Percentiles rank a stretch among this genome's conserved stretches.
These are phyloP conservation scores for Fraxinus americana DNA, from an alignment of 257 asterid genomes.

Conservation along the genomic window DNA sequence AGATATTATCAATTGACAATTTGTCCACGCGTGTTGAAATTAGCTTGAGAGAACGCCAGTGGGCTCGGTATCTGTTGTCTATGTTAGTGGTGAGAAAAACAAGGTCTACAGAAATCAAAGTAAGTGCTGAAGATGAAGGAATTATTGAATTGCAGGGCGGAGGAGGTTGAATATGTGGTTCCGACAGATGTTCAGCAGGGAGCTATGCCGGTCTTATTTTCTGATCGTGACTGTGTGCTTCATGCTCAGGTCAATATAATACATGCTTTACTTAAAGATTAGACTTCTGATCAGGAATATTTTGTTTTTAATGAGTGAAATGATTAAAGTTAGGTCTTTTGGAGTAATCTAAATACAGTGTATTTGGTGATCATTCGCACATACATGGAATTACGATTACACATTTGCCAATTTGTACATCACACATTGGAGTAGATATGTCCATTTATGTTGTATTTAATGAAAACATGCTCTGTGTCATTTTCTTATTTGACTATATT, in stretches of 20 bases:
- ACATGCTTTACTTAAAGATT: not conserved
- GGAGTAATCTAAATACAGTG: not conserved
- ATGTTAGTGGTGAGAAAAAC: no score
- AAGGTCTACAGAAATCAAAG: not conserved
- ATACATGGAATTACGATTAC: not conserved
- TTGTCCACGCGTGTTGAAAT: no score
- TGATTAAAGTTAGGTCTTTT: conserved; percentile 19
- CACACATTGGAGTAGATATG: not conserved
- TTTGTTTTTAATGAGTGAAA: conserved; percentile 19
- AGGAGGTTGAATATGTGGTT: conserved; percentile 66
- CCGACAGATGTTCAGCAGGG: conserved; percentile 74
- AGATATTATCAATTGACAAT: no score
- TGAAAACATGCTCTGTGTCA: no score
- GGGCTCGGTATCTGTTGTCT: no score
- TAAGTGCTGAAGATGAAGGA: conserved; percentile 12
- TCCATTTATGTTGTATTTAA: not conserved
- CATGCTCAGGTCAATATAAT: conserved; percentile 79
- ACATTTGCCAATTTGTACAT: not conserved
- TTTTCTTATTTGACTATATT: no score
- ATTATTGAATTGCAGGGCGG: conserved; percentile 60
- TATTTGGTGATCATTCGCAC: conserved; percentile 6
- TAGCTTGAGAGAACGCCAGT: no score
- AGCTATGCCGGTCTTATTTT: conserved; percentile 69
- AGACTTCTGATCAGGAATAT: conserved; percentile 3
- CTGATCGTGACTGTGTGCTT: conserved; percentile 82